phyloP scores from a whole-genome alignment of 371 early-diverging fungal genomes.

The Actinomortierella wolfii region DNA sequence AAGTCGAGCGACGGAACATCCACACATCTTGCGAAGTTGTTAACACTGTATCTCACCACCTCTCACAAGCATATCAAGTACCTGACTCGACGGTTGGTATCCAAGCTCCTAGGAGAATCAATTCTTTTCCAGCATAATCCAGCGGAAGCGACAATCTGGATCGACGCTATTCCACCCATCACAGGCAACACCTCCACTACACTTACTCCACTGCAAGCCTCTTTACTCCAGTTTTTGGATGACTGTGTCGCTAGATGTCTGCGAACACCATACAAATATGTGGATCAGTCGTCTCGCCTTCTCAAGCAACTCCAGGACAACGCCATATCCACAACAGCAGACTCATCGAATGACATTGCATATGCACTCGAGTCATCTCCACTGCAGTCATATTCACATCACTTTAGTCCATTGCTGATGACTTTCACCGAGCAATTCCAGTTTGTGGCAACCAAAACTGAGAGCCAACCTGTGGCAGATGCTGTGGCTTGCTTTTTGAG shows the following conservation, averaged over 20 bases:
- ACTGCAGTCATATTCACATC: conserved; percentile 44
- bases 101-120: conserved; percentile 60
- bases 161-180: conserved; percentile 58
- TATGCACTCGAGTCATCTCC: conserved; percentile 15
- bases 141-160: conserved; percentile 65
- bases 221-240: conserved; percentile 66
- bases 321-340: conserved; percentile 2
- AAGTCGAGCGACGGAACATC: conserved; percentile 50
- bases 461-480: conserved; percentile 8
- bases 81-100: conserved; percentile 54
- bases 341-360: conserved; percentile 13
- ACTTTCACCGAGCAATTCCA: conserved; percentile 57
- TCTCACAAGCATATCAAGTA: conserved; percentile 54
- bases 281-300: conserved; percentile 57
- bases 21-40: conserved; percentile 63
- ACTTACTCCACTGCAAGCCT: conserved; percentile 48
- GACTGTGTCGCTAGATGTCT: conserved; percentile 63
- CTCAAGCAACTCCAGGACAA: conserved; percentile 35
- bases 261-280: conserved; percentile 65
- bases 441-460: conserved; percentile 52
- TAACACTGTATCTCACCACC: conserved; percentile 62
- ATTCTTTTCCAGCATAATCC: conserved; percentile 69
- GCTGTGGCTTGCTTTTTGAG: conserved; percentile 49
- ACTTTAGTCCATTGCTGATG: conserved; percentile 62
- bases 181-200: no score